Conservation (phyloP, 768 basidiomycete genomes). For the Saitozyma sp. region DNA sequence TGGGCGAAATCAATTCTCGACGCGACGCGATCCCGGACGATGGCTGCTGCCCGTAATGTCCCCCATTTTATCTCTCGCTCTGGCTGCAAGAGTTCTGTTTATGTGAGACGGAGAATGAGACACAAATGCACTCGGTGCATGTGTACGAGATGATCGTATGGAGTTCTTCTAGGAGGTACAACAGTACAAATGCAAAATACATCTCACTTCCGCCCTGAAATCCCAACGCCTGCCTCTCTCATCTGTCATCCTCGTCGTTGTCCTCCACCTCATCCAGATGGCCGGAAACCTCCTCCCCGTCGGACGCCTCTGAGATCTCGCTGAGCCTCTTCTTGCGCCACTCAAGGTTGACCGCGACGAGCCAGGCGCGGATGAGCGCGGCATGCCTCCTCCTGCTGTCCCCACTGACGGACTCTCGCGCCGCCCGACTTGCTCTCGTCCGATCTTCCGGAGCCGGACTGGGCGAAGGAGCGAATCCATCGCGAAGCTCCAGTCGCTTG, state of each 20-base stretch:
- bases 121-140: too few species aligned
- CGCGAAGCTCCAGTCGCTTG: slow-evolving; percentile 41
- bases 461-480: neutral
- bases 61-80: too few species aligned
- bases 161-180: neutral
- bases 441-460: slow-evolving; percentile 1
- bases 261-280: slow-evolving; percentile 14
- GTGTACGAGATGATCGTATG: too few species aligned
- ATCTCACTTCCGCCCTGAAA: too few species aligned
- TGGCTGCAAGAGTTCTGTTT: too few species aligned
- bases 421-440: neutral
- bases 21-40: too few species aligned
- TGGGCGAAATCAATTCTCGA: too few species aligned
- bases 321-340: slow-evolving; percentile 28
- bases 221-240: too few species aligned
- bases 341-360: slow-evolving; percentile 45
- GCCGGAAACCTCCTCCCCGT: too few species aligned
- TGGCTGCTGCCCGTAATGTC: too few species aligned
- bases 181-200: neutral
- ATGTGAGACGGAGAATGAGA: too few species aligned
- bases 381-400: slow-evolving; percentile 37
- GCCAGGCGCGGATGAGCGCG: slow-evolving; percentile 35
- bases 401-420: slow-evolving; percentile 3
- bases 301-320: slow-evolving; percentile 1
- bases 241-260: slow-evolving; percentile 20